Conservation (phyloP, 2,329 filamentous ascomycete genomes). For the Clarireedia monteithiana region DNA sequence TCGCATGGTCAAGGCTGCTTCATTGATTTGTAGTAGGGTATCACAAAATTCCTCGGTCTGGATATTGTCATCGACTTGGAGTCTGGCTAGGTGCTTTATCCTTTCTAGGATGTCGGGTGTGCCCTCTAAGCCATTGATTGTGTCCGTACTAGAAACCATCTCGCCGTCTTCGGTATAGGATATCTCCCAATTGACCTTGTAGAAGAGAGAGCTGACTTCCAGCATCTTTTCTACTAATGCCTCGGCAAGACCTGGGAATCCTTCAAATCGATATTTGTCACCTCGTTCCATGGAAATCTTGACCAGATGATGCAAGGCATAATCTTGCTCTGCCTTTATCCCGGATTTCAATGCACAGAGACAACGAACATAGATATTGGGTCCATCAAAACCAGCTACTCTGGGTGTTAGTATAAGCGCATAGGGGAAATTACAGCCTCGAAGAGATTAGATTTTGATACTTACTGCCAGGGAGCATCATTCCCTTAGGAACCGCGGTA, state of each 20-base stretch:
- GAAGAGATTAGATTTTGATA: slow-evolving; percentile 19
- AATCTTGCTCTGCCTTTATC: slow-evolving; percentile 77
- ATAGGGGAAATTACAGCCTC: not conserved
- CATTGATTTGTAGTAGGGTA: slow-evolving; percentile 67
- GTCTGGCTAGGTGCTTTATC: slow-evolving; percentile 55
- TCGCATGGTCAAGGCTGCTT: slow-evolving; percentile 78
- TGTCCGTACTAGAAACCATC: slow-evolving; percentile 38
- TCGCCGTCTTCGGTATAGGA: slow-evolving; percentile 59
- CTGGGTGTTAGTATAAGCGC: slow-evolving; percentile 11
- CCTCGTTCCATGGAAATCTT: slow-evolving; percentile 93
- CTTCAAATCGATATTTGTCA: slow-evolving; percentile 92
- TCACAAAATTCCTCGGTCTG: slow-evolving; percentile 65
- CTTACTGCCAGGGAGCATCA: slow-evolving; percentile 57
- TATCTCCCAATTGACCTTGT: slow-evolving; percentile 73
- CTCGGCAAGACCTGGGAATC: slow-evolving; percentile 82
- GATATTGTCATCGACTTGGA: slow-evolving; percentile 58
- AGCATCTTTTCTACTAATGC: slow-evolving; percentile 79
- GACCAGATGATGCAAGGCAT: slow-evolving; percentile 85
- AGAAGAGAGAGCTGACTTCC: slow-evolving; percentile 71
- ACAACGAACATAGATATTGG: slow-evolving; percentile 87
- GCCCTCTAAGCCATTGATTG: slow-evolving; percentile 57
- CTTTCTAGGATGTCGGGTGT: slow-evolving; percentile 66
- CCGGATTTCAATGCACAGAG: slow-evolving; percentile 75
- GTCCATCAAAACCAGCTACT: slow-evolving; percentile 56
- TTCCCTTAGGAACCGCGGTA: slow-evolving; percentile 37